Percentiles rank a stretch among this genome's conserved stretches.
Conservation (phyloP, 2,329 filamentous ascomycete species). For the Stachybotrys chartarum region DNA sequence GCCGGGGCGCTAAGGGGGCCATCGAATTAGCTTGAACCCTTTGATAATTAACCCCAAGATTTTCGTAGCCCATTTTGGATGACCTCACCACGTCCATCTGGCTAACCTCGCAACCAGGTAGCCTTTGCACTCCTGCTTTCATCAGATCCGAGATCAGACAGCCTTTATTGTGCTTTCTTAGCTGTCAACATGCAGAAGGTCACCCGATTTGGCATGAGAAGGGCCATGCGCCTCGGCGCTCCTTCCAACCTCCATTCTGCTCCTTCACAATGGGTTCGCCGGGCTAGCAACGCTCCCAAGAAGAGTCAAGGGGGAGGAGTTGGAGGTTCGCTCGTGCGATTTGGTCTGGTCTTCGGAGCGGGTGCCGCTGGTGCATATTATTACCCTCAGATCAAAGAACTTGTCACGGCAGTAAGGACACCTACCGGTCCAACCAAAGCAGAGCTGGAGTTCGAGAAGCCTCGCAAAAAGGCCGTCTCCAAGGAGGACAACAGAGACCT, state of each 20-base stretch:
- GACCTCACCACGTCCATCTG: not conserved
- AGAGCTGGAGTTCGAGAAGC: conserved; percentile 61
- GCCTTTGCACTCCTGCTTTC: not conserved
- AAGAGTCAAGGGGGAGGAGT: conserved; percentile 16
- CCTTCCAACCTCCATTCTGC: conserved; percentile 11
- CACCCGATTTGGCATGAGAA: conserved; percentile 19
- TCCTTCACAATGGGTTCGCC: conserved; percentile 20
- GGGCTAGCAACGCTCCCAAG: conserved; percentile 14
- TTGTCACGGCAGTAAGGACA: conserved; percentile 10
- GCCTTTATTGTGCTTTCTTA: not conserved
- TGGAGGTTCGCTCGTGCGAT: conserved; percentile 12
- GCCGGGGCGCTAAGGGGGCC: not conserved
- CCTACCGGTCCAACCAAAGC: conserved; percentile 26
- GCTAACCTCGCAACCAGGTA: not conserved
- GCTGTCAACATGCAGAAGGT: conserved; percentile 19
- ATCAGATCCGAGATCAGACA: not conserved
- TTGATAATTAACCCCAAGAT: not conserved
- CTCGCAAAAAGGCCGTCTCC: conserved; percentile 47
- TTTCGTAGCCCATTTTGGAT: not conserved
- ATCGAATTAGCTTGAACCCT: not conserved
- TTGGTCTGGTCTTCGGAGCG: conserved; percentile 27
- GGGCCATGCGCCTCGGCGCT: conserved; percentile 15
- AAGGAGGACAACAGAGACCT: conserved; percentile 68
- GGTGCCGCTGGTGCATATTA: conserved; percentile 30
- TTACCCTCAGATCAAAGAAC: conserved; percentile 26